Evolutionary conservation across 192 early-diverging fungal species (phyloP), one percentile per base, ranked within the genome.

Genomic region (Podila horticola): DNA sequence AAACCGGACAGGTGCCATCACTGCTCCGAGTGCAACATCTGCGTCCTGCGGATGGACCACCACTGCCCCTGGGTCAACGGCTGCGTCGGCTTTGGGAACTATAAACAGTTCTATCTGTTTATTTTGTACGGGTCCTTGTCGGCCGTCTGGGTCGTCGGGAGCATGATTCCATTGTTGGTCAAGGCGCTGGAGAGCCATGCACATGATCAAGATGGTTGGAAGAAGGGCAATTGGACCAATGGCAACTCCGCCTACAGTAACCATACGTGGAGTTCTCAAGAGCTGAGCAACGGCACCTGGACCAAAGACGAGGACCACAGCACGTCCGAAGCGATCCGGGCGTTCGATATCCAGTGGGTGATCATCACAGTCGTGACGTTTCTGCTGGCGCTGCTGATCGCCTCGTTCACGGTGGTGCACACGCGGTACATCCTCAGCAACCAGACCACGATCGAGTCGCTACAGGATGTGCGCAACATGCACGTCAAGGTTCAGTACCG

Each of bases 41-140:
- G 88, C 65, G 86, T 89, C 12, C 71, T 89, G 28, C 75, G 83
- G 62, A 89, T 89, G 88, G 88, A 89, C 72, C 88, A 89, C 30
- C 75, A 79, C 59, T 71, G 67, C 29, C 52, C 61, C 57, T 86
- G 87, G 88, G 85, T 87, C 12, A 86, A 85, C 59, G 82, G 85
- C 20, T 89, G 86, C 41, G 85, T 89, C 34, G 88, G 88, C 10
- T 77, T 74, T 55, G 64, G 66, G n/a, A 89, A 81, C 34, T 83
- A 86, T 41, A 88, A 88, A 29, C 71, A 64, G 13, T 88, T 88
- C 70, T 86, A 84, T 57, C 71, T 86, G 0, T 88, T 88, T 58
- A 55, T 88, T 29, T 22, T 86, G 0, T 88, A 86, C 49, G 79
- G 72, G 29, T 75, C 82, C 0, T n/a, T 86, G 12, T 58, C 79